These are phyloP conservation scores for Epithemia pelagica DNA, from an alignment of 108 stramenopile genomes.

Conservation along the genomic window DNA sequence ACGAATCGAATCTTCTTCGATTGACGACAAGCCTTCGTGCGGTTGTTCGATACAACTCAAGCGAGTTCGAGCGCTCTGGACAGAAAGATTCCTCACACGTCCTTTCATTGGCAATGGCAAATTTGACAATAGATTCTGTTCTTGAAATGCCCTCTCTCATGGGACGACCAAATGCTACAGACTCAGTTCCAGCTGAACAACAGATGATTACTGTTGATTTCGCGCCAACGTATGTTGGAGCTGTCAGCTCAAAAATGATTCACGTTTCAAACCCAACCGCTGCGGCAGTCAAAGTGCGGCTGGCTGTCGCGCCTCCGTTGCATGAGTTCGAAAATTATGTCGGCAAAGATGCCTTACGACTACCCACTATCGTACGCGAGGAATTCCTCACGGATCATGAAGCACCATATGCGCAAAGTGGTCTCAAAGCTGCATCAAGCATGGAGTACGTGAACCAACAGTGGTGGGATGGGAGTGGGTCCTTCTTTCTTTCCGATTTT, in stretches of 20 bases:
- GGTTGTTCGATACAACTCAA: constrained; percentile 31
- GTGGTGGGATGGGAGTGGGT: constrained; percentile 68
- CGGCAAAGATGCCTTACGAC: background rate
- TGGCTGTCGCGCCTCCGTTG: constrained; percentile 25
- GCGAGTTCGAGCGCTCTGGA: constrained; percentile 2
- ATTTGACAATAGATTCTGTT: constrained; percentile 35
- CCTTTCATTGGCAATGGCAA: constrained; percentile 36
- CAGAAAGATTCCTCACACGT: background rate
- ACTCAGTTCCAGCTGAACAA: constrained; percentile 3
- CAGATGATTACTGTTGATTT: constrained; percentile 38
- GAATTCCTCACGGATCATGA: background rate
- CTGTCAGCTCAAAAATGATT: constrained; percentile 25
- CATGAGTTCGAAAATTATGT: background rate
- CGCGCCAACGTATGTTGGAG: constrained; percentile 44
- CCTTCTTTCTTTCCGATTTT: constrained; percentile 53
- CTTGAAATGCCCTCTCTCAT: constrained; percentile 50
- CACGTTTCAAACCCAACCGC: constrained; percentile 61
- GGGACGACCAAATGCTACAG: background rate
- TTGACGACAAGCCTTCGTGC: constrained; percentile 32
- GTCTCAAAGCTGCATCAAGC: background rate
- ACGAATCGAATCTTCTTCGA: constrained; percentile 19
- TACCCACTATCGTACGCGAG: background rate
- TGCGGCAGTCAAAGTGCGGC: constrained; percentile 55
- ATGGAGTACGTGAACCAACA: constrained; percentile 20
- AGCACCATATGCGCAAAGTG: constrained; percentile 7